Conservation (phyloP, 495 filamentous ascomycete genomes). For the Aspergillus sparsus region DNA sequence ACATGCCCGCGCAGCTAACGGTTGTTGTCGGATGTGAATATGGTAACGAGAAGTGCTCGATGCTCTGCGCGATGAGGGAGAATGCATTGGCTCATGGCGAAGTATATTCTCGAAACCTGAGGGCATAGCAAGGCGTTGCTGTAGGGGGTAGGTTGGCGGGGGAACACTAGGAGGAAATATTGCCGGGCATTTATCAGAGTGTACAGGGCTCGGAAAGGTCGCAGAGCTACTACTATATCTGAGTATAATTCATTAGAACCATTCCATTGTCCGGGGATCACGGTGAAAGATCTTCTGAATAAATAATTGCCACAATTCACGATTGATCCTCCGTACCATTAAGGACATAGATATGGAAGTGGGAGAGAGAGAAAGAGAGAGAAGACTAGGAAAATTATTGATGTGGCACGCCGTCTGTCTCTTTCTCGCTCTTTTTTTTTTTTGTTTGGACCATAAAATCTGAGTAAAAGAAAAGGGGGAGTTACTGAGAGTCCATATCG, state of each 20-base stretch:
- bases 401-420: too few relatives aligned
- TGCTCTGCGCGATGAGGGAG: conserved; percentile 26
- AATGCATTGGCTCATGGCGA: conserved; percentile 38
- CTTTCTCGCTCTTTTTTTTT: not conserved
- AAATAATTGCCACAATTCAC: not conserved
- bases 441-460: conserved; percentile 3
- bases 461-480: conserved; percentile 28
- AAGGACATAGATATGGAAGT: not conserved
- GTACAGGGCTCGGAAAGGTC: conserved; percentile 37
- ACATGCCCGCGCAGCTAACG: conserved; percentile 84
- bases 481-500: conserved; percentile 47
- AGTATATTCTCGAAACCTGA: conserved; percentile 47
- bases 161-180: conserved; percentile 22
- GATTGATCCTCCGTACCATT: not conserved
- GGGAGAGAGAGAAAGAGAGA: not conserved
- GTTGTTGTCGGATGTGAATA: conserved; percentile 85
- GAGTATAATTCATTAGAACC: conserved; percentile 17
- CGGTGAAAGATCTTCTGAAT: not conserved
- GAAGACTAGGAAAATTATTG: too few relatives aligned
- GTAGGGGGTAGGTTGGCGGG: conserved; percentile 16
- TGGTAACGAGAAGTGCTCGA: conserved; percentile 45
- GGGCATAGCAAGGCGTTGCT: conserved; percentile 35
- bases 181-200: conserved; percentile 35
- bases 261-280: conserved; percentile 6
- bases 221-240: conserved; percentile 39